Conservation (phyloP, 805 yeast species). For the Sugiyamaella marilandica region DNA sequence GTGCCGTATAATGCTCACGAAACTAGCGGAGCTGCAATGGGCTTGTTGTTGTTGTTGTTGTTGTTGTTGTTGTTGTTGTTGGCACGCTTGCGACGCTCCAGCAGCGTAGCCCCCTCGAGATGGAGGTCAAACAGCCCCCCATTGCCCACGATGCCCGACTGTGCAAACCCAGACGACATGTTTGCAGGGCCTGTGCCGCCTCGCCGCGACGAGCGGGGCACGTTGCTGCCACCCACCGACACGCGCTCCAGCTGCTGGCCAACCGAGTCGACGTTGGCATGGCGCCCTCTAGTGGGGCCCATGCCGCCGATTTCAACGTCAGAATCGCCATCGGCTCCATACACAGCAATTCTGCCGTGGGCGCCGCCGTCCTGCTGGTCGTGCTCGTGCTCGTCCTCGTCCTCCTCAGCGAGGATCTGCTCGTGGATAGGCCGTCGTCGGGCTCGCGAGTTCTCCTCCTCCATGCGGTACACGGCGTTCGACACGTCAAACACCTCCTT, state of each 20-base stretch:
- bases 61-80: no score
- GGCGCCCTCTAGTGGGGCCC: background rate
- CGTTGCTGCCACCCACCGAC: constrained; percentile 12
- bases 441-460: constrained; percentile 49
- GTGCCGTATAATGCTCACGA: background rate
- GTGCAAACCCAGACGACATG: constrained; percentile 2
- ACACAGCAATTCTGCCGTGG: constrained; percentile 10
- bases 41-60: background rate
- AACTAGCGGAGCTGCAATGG: constrained; percentile 1
- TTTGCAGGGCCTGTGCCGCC: background rate
- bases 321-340: background rate
- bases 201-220: constrained; percentile 1
- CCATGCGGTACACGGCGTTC: constrained; percentile 78
- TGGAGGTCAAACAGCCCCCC: constrained; percentile 48
- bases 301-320: background rate
- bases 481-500: constrained; percentile 84
- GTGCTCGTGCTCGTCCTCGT: constrained; percentile 30
- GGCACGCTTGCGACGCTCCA: constrained; percentile 44
- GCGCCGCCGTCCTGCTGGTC: constrained; percentile 12
- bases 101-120: constrained; percentile 58
- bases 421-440: constrained; percentile 21
- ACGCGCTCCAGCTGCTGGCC: constrained; percentile 3
- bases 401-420: constrained; percentile 30
- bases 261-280: background rate
- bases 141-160: constrained; percentile 12